These are phyloP conservation scores for Solanum ossicruentum DNA, from an alignment of 257 asterid species.

Conservation along the genomic window DNA sequence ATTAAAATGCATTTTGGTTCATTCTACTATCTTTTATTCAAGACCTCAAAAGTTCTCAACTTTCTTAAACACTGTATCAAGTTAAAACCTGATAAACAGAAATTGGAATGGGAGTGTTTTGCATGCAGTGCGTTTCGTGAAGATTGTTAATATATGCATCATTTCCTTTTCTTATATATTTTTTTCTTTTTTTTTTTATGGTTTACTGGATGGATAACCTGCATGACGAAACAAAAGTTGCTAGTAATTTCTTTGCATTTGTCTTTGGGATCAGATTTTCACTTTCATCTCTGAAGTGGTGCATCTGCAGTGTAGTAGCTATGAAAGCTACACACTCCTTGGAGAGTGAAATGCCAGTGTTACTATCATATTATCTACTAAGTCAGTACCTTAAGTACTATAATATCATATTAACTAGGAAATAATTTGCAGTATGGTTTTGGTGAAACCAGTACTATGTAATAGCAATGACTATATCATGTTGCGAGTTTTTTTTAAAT, in stretches of 20 bases:
- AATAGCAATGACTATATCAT: background rate
- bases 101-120: too few species aligned
- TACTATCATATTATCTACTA: background rate
- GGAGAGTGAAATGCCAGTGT: background rate
- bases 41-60: too few species aligned
- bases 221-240: background rate
- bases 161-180: background rate
- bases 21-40: too few species aligned
- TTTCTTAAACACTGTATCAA: too few species aligned
- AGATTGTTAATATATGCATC: background rate
- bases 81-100: too few species aligned
- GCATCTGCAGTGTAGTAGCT: background rate
- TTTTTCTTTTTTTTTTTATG: background rate
- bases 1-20: too few species aligned
- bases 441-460: background rate
- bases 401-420: background rate
- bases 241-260: background rate
- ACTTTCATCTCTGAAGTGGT: background rate
- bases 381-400: background rate
- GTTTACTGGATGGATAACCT: background rate
- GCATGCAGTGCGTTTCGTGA: background rate
- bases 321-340: background rate
- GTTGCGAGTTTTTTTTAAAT: background rate
- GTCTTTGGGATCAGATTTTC: background rate
- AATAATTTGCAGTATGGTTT: background rate